Evolutionary conservation across 345 rosid genomes (phyloP).

Genomic region (Garcia nutans): DNA sequence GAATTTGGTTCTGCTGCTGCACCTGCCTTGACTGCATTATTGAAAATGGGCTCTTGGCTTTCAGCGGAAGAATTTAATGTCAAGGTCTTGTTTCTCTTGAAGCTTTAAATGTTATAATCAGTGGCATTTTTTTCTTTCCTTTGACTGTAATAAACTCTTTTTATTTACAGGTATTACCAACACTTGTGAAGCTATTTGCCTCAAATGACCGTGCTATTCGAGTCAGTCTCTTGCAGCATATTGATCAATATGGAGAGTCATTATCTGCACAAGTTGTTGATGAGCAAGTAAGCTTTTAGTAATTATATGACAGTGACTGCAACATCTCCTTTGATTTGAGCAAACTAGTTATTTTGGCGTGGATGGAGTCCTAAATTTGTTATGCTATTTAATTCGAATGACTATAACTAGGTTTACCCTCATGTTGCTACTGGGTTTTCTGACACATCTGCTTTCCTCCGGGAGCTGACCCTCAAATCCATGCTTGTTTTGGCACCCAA

Average conservation of each 20-base stretch:
- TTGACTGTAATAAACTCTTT: neutral
- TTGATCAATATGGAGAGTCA: constrained; percentile 95
- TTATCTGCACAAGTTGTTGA: constrained; percentile 81
- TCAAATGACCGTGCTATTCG: constrained; percentile 94
- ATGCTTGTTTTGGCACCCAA: constrained; percentile 97
- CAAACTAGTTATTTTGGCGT: constrained; percentile 11
- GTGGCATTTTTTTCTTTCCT: neutral
- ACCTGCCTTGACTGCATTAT: constrained; percentile 81
- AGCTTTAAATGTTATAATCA: neutral
- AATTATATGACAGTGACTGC: constrained; percentile 4
- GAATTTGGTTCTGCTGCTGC: constrained; percentile 99
- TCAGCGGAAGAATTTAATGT: constrained; percentile 77
- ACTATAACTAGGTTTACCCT: constrained; percentile 68
- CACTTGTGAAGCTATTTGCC: constrained; percentile 83
- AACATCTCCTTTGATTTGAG: constrained; percentile 4
- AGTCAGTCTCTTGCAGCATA: constrained; percentile 91
- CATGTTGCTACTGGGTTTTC: constrained; percentile 92
- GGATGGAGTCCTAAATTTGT: neutral
- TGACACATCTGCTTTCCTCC: constrained; percentile 88
- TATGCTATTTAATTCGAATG: constrained; percentile 9
- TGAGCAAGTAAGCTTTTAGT: constrained; percentile 70
- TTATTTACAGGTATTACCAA: constrained; percentile 69
- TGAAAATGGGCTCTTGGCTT: constrained; percentile 98
- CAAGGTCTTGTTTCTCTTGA: constrained; percentile 52
- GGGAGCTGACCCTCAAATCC: constrained; percentile 96